Evolutionary conservation across 1,284 basidiomycete genomes (phyloP), one percentile per base, ranked within the genome.

Genomic region (Tylopilus sp.): DNA sequence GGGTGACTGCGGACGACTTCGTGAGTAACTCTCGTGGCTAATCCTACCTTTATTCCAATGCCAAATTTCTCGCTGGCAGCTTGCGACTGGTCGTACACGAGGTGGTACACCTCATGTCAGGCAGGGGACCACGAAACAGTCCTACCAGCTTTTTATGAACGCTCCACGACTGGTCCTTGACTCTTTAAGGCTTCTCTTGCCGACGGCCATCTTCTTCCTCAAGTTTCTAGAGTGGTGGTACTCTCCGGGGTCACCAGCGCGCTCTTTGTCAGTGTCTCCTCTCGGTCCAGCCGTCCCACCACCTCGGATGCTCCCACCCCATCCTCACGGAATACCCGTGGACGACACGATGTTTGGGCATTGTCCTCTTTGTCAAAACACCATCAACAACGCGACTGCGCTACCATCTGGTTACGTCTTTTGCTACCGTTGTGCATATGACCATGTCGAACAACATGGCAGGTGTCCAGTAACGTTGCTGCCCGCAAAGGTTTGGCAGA

Each of bases 211-310:
- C 53, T 97, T 99, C 68, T 88, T 93, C 66, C 80, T 99, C 75
- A 97, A 97, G 70, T 96, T 99, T 69, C 76, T 97, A 28, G 94
- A 99, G 71, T 99, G 97, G 95, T 99, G 97, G 95, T 99, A 98
- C 69, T 96, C 93, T 15, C 91, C 95, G 9, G 81, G 83, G 26
- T 97, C 95, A 3, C 94, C 95, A n/a, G 79, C 86, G 55, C 77
- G 82, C 49, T 76, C 81, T 38, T 63, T 87, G 48, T 74, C 81
- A 23, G 70, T 76, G 34, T 76, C 82, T 21, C 81, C 79, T 39
- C 74, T 75, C 52, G 82, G 80, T 18, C 87, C 84, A 16, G 74
- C 80, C 0, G 78, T 93, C 30, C 84, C 88, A 49, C 87, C 89
- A 15, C 88, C 90, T 33, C 74, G 75, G 51, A 78, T 91, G 56